phyloP scores from a whole-genome alignment of 257 asterid genomes.

The Striga asiatica region DNA sequence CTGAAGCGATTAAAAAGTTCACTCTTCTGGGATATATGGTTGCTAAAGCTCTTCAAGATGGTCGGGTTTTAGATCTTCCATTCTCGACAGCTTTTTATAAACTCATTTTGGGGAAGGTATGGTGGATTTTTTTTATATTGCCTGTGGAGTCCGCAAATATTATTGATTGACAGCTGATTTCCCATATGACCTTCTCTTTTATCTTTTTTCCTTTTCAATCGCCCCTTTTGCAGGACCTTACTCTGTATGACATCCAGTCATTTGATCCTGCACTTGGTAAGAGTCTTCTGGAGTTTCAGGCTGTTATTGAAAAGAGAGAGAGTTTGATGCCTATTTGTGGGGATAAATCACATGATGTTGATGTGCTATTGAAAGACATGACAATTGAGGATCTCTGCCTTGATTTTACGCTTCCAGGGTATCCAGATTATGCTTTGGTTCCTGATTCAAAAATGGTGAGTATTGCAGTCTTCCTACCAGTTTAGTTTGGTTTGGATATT shows the following conservation, averaged over 20 bases:
- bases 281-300: constrained; percentile 66
- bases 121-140: constrained; percentile 4
- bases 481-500: constrained; percentile 12
- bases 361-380: constrained; percentile 35
- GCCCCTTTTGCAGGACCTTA: constrained; percentile 56
- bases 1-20: constrained; percentile 53
- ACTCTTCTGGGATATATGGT: constrained; percentile 70
- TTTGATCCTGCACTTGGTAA: constrained; percentile 81
- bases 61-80: constrained; percentile 85
- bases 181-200: background rate
- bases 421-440: constrained; percentile 57
- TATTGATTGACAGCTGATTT: constrained; percentile 4
- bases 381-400: constrained; percentile 87
- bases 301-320: constrained; percentile 64
- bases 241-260: constrained; percentile 56
- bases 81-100: constrained; percentile 82
- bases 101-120: constrained; percentile 76
- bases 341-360: constrained; percentile 26
- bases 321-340: constrained; percentile 25
- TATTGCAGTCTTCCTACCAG: constrained; percentile 10
- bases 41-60: constrained; percentile 88
- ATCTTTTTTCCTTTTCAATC: background rate
- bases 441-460: constrained; percentile 56
- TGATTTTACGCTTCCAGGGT: constrained; percentile 91
- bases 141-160: background rate